Evolutionary conservation across 768 basidiomycete species (phyloP), one percentile per base, ranked within the genome.

Genomic region (Agrocybe chaxingu): DNA sequence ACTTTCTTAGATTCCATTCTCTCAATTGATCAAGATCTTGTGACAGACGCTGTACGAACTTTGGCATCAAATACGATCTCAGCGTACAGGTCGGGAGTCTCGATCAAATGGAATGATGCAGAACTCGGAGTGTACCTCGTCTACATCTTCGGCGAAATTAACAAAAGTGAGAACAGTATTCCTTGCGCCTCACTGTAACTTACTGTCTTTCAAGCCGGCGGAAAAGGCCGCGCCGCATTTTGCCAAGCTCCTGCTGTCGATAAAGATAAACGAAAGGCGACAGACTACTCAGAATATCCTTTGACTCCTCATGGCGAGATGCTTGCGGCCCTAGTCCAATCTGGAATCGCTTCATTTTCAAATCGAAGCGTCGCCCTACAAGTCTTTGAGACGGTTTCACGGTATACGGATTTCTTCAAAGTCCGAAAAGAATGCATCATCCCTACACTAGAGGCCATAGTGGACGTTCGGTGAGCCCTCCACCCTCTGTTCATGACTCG

Each of bases 371-470:
- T 98, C 13, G 75, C 81, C 7, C 76, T 95, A 67, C 93, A 96
- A 62, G 94, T 91, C 67, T 98, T 98, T 56, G 97, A 99, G 69
- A 89, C 90, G 4, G 80, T 80, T 8, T 81, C 90, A n/a, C 82
- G 97, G 42, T 99, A 98, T 64, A 81, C 84, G 33, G 97, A 98
- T 60, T 98, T 99, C 66, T 98, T 98, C 84, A 93, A 90, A 67
- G 85, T 94, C 18, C 84, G 92, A 55, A 90, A 87, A 59, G 89
- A 92, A 50, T 91, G 85, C 58, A 90, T 98, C 46, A 75, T 91
- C 58, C 90, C 92, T 1, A 81, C 91, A 1, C 72, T 99, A 31
- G 87, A 93, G 59, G 89, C 89, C 8, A 90, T 99, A 79, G 78
- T 98, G 24, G 92, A 89, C 60, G 51, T 67, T 52, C 78, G 91